Percentiles rank a stretch among this genome's conserved stretches.
These are phyloP conservation scores for Carpinus viminea DNA, from an alignment of 306 rosid species.

Conservation along the genomic window DNA sequence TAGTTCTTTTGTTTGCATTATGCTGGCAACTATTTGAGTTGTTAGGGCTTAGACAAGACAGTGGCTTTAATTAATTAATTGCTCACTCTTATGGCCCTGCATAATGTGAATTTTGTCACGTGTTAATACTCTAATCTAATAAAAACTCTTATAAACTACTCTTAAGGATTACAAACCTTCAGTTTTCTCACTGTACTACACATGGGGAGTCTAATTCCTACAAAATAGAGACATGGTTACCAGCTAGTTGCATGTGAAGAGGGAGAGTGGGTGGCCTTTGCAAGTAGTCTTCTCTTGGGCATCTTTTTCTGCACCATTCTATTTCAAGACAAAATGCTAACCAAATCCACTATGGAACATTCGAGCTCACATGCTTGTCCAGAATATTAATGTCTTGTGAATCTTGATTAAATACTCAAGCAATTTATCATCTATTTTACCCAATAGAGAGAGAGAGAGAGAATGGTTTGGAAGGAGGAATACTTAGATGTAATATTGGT, in stretches of 20 bases:
- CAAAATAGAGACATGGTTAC: not conserved
- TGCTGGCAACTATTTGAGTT: too few species aligned
- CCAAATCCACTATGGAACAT: not conserved
- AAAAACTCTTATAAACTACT: too few species aligned
- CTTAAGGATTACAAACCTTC: not conserved
- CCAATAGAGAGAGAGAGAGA: not conserved
- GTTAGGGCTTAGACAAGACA: too few species aligned
- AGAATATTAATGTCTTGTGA: not conserved
- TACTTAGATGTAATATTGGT: not conserved
- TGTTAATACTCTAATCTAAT: too few species aligned
- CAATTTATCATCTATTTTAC: not conserved
- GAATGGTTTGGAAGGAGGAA: constrained; percentile 5
- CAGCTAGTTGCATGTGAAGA: not conserved
- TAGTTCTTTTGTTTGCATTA: too few species aligned
- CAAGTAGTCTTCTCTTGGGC: not conserved
- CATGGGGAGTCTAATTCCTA: not conserved
- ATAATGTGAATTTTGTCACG: too few species aligned
- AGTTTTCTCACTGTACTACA: not conserved
- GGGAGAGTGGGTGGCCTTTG: not conserved
- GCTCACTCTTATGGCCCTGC: too few species aligned
- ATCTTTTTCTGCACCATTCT: not conserved
- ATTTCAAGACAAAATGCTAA: not conserved
- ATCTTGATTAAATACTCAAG: not conserved
- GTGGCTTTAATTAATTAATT: too few species aligned
- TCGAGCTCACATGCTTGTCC: not conserved